phyloP scores from a whole-genome alignment of 2,329 filamentous ascomycete species.

The Scedosporium boydii region DNA sequence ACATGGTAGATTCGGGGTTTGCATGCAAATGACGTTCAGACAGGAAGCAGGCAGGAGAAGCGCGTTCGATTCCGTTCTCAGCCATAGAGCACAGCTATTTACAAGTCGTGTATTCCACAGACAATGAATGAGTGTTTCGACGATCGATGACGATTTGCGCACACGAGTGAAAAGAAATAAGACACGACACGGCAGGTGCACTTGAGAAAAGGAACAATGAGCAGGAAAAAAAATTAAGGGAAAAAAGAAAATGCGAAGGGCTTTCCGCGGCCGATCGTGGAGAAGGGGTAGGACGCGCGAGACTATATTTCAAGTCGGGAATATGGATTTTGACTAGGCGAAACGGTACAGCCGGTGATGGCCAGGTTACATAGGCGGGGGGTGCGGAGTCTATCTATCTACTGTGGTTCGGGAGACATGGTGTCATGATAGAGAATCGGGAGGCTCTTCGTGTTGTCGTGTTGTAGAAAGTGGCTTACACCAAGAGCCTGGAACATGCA shows the following conservation, averaged over 20 bases:
- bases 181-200: not conserved
- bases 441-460: not conserved
- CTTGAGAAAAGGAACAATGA: not conserved
- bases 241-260: not conserved
- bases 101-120: not conserved
- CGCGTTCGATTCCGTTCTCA: slow-evolving; percentile 6
- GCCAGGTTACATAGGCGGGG: not conserved
- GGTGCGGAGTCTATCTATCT: not conserved
- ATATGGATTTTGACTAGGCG: not conserved
- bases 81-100: slow-evolving; percentile 5
- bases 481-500: not conserved
- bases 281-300: not conserved
- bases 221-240: not conserved
- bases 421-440: not conserved
- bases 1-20: not conserved
- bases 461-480: not conserved
- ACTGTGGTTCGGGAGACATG: not conserved
- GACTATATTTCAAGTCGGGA: not conserved
- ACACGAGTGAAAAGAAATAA: not conserved
- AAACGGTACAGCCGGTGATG: not conserved
- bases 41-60: slow-evolving; percentile 5
- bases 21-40: slow-evolving; percentile 4
- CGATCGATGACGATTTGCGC: not conserved
- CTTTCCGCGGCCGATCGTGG: not conserved
- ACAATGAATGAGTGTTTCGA: not conserved